Base-by-base conservation (phyloP, 306 rosid genomes). In the Quercus mongolica region DNA sequence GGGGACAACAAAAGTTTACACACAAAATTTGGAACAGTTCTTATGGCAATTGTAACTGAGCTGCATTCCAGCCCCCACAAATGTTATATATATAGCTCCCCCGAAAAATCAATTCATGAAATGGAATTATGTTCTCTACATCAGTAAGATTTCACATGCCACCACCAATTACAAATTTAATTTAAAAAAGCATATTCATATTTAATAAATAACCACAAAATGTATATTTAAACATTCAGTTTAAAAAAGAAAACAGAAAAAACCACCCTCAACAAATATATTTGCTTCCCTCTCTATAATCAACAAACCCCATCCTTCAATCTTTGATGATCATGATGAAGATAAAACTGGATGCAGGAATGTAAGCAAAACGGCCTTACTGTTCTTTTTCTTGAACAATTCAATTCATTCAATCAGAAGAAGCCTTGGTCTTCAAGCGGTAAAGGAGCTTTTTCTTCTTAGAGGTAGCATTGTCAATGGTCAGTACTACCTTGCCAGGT, bases 361-460 rank as follows among this genome's bases (percentile, higher is more conserved):
- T 23, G 14, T 72, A 76, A 49, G 73, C 69, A 62, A 23, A 69
- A 62, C 14, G 56, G 61, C 56, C 49, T 52, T 71, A 67, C 46
- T 76, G 58, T 54, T 72, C 57, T 67, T 49, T 26, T 56, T 71
- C 5, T 69, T 38, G 9, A 17, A 59, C 44, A 18, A 35, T 55
- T 17, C 7, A 74, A 55, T 20, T 68, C 6, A 7, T 57, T 82
- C 76, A 87, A 17, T 84, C 83, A 82, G 85, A 74, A n/a, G 74
- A 62, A 46, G 85, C 69, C 46, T 85, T 89, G 80, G 79, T 85
- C 91, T 91, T 93, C 81, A 84, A 81, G 13, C 98, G 94, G 82
- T 93, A 93, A 69, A 87, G 89, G 63, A 93, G 92, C 62, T 84
- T 90, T 85, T 93, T 93, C 91, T 88, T 93, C 91, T 91, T 93